A percentile compares a stretch with the other conserved stretches of the same genome.
phyloP scores from a whole-genome alignment of 2,329 filamentous ascomycete species.

The Fusarium penzigii region DNA sequence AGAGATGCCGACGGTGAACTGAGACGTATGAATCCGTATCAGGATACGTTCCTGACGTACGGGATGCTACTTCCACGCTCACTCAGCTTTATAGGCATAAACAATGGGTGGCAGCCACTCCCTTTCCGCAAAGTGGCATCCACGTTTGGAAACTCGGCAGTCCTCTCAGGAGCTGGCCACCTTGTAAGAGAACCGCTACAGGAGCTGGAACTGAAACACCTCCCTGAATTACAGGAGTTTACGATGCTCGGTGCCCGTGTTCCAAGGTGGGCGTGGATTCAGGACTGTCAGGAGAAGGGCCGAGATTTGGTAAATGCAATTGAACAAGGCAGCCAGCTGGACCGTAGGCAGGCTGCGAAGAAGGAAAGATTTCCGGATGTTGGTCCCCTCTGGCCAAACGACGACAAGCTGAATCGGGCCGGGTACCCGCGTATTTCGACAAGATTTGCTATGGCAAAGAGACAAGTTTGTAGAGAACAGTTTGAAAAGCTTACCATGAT shows the following conservation, averaged over 20 bases:
- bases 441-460: background rate
- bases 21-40: slow-evolving; percentile 5
- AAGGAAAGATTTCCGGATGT: background rate
- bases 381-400: background rate
- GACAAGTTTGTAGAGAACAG: background rate
- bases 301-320: background rate
- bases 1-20: background rate
- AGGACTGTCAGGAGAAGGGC: background rate
- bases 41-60: slow-evolving; percentile 10
- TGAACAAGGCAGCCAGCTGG: background rate
- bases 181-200: background rate
- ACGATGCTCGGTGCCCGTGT: slow-evolving; percentile 7
- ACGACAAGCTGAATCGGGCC: background rate
- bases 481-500: too few species aligned
- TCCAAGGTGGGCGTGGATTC: background rate
- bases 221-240: slow-evolving; percentile 11
- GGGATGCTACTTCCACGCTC: slow-evolving; percentile 8
- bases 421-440: background rate
- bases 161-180: background rate
- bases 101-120: background rate
- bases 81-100: background rate
- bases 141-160: background rate
- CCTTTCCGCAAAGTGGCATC: slow-evolving; percentile 5
- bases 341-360: background rate
- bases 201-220: background rate